These are phyloP conservation scores for Fomes fomentarius DNA, from an alignment of 1,284 basidiomycete genomes.

Conservation along the genomic window DNA sequence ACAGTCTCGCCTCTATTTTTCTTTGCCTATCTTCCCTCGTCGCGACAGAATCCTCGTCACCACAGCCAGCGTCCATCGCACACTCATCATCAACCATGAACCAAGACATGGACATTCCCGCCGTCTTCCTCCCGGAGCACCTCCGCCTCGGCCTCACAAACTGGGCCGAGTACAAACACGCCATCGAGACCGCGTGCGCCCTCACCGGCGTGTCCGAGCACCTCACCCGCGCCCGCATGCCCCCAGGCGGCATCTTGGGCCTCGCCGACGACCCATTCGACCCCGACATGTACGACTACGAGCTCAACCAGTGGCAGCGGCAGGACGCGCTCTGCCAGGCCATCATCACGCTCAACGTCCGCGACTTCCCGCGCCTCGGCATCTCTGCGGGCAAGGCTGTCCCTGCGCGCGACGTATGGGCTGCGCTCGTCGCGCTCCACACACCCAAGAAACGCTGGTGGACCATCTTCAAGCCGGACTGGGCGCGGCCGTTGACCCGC, in stretches of 20 bases:
- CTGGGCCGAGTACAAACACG: slow-evolving; percentile 18
- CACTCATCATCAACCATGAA: neutral
- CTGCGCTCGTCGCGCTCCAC: slow-evolving; percentile 2
- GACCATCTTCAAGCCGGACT: neutral
- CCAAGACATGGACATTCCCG: neutral
- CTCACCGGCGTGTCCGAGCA: neutral
- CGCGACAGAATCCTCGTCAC: neutral
- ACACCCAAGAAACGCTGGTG: slow-evolving; percentile 3
- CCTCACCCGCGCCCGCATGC: neutral
- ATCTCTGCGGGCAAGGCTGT: neutral
- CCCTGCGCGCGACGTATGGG: slow-evolving; percentile 2
- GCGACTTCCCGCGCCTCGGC: slow-evolving; percentile 4
- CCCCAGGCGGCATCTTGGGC: neutral
- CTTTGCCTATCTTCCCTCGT: too few species aligned
- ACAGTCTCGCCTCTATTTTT: too few species aligned
- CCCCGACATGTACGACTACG: neutral
- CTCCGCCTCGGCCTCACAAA: slow-evolving; percentile 9
- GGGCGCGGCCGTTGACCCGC: neutral
- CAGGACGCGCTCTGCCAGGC: slow-evolving; percentile 17
- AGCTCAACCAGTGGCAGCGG: neutral
- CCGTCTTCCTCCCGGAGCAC: neutral
- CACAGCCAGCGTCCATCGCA: neutral
- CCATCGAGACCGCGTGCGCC: slow-evolving; percentile 12
- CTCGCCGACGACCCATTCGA: neutral
- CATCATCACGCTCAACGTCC: slow-evolving; percentile 16